These are phyloP conservation scores for Pigoraptor vietnamica DNA, from an alignment of 78 protist genomes.

Conservation along the genomic window DNA sequence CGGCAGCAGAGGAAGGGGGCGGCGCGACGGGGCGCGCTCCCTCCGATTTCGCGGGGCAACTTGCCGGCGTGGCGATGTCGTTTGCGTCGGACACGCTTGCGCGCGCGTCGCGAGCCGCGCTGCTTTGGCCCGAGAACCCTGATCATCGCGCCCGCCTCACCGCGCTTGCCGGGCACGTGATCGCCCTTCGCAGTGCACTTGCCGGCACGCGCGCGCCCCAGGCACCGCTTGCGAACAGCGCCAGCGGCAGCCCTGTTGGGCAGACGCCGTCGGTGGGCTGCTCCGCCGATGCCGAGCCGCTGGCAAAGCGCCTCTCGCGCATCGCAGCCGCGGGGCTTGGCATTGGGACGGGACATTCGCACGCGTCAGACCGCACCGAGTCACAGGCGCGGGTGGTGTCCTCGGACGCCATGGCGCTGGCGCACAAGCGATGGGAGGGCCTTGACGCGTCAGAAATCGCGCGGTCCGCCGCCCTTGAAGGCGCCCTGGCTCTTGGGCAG, in stretches of 20 bases:
- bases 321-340: not conserved
- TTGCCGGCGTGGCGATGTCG: not conserved
- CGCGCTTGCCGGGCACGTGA: not conserved
- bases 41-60: not conserved
- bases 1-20: not conserved
- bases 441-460: not conserved
- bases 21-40: not conserved
- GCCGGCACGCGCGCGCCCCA: no score
- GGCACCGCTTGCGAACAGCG: no score
- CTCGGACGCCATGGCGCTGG: not conserved
- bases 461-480: not conserved
- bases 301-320: not conserved
- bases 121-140: not conserved
- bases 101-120: not conserved
- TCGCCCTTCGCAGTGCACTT: not conserved
- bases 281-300: no score
- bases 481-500: not conserved
- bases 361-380: no score
- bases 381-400: not conserved
- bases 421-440: not conserved
- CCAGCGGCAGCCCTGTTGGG: not conserved
- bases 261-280: no score
- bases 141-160: not conserved
- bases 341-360: no score
- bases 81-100: not conserved